A percentile compares a stretch with the other conserved stretches of the same genome.
Evolutionary conservation across 805 yeast genomes (phyloP).

Genomic region (Brettanomyces nanus): DNA sequence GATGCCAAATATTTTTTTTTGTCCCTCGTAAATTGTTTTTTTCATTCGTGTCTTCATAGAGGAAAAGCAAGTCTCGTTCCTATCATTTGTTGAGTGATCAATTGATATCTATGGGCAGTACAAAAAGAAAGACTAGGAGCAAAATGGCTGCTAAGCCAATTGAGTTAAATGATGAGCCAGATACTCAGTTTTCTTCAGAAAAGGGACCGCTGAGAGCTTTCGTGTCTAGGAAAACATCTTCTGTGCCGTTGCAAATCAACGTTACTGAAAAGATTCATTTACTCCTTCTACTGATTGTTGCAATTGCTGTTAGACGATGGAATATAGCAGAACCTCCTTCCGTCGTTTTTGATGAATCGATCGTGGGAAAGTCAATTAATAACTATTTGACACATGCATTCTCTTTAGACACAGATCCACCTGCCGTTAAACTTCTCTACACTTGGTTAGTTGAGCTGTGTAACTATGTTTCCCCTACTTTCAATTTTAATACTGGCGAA

Average conservation of each 20-base stretch:
- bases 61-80: too few species aligned
- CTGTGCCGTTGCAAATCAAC: not conserved
- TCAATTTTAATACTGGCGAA: conserved; percentile 3
- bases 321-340: conserved; percentile 56
- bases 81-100: too few species aligned
- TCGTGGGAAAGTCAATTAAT: conserved; percentile 82
- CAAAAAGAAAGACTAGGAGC: not conserved
- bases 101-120: not conserved
- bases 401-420: conserved; percentile 77
- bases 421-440: conserved; percentile 65
- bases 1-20: too few species aligned
- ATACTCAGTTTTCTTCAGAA: not conserved
- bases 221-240: not conserved
- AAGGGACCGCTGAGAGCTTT: conserved; percentile 8
- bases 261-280: conserved; percentile 13
- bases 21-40: too few species aligned
- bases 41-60: too few species aligned
- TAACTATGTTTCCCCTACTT: conserved; percentile 34
- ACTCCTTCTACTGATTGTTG: conserved; percentile 18
- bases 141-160: not conserved
- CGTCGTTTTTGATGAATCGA: conserved; percentile 89
- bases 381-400: conserved; percentile 60
- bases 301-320: conserved; percentile 50
- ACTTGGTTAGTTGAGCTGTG: conserved; percentile 51
- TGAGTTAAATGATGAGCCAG: not conserved